A percentile compares a stretch with the other conserved stretches of the same genome.
These are phyloP conservation scores for Sarocladium strictum DNA, from an alignment of 2,329 filamentous ascomycete genomes.

Conservation along the genomic window DNA sequence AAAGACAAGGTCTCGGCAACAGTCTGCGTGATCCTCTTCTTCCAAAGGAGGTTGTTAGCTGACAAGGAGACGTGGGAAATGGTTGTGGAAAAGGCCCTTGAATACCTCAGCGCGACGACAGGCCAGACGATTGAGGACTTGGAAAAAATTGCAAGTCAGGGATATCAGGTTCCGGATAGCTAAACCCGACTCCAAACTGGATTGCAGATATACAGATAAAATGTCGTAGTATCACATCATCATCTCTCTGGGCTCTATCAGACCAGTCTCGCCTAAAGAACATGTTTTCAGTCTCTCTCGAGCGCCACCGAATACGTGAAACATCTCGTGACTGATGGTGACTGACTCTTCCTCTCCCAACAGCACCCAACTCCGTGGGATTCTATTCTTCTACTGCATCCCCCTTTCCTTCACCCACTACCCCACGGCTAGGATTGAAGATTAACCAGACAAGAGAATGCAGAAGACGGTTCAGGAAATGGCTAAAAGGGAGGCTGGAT, in stretches of 20 bases:
- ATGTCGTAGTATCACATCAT: too few species aligned
- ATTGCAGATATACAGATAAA: background rate
- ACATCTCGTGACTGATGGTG: too few species aligned
- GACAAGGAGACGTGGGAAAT: constrained; percentile 58
- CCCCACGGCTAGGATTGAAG: too few species aligned
- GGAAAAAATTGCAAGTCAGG: background rate
- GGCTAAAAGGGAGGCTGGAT: background rate
- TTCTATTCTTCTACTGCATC: too few species aligned
- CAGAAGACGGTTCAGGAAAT: background rate
- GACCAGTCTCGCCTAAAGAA: too few species aligned
- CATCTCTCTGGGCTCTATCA: too few species aligned
- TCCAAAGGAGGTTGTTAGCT: constrained; percentile 37
- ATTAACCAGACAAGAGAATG: background rate
- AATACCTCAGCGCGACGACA: constrained; percentile 35
- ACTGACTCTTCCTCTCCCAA: too few species aligned
- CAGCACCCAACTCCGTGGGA: too few species aligned
- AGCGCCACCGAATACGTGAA: too few species aligned
- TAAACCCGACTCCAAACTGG: too few species aligned
- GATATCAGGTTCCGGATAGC: background rate
- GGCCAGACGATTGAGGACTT: background rate
- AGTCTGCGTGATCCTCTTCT: constrained; percentile 21
- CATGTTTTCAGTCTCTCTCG: too few species aligned
- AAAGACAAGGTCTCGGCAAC: constrained; percentile 20
- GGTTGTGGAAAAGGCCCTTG: constrained; percentile 53
- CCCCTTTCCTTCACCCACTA: too few species aligned